Percentiles rank a stretch among this genome's conserved stretches.
Evolutionary conservation across 2,329 filamentous ascomycete species (phyloP).

Genomic region (Amauroascus niger): DNA sequence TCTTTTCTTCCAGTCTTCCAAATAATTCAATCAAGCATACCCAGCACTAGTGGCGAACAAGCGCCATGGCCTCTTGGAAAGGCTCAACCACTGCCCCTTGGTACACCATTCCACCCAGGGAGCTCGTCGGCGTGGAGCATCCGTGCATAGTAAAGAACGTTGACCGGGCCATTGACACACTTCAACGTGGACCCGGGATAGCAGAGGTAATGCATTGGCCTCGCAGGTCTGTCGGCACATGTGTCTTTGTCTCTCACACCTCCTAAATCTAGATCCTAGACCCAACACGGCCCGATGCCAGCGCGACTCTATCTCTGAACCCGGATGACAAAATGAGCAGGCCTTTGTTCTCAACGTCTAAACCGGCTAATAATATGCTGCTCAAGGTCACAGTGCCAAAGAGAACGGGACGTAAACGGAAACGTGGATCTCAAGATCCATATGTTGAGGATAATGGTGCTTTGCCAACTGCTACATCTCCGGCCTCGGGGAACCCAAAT

Average conservation of each 20-base stretch:
- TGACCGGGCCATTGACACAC: conserved; percentile 53
- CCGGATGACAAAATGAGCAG: conserved; percentile 70
- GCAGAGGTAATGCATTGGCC: conserved; percentile 37
- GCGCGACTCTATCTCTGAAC: conserved; percentile 62
- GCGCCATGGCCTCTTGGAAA: conserved; percentile 6
- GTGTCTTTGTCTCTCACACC: background rate
- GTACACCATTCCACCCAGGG: conserved; percentile 43
- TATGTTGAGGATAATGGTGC: conserved; percentile 39
- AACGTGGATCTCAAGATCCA: conserved; percentile 61
- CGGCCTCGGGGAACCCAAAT: conserved; percentile 33
- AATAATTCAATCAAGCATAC: background rate
- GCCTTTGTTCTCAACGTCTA: conserved; percentile 66
- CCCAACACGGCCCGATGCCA: conserved; percentile 38
- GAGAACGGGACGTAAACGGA: conserved; percentile 75
- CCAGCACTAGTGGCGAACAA: background rate
- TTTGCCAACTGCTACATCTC: conserved; percentile 32
- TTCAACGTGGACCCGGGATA: conserved; percentile 49
- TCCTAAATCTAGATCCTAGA: conserved; percentile 43
- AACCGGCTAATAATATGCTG: conserved; percentile 70
- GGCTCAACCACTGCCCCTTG: conserved; percentile 34
- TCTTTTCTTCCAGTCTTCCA: too few relatives aligned
- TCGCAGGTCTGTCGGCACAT: background rate
- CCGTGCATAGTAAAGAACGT: conserved; percentile 56
- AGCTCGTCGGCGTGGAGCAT: conserved; percentile 55
- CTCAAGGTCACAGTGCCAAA: conserved; percentile 80